Percentiles rank a stretch among this genome's conserved stretches.
Conservation (phyloP, 1,284 basidiomycete species). For the Naganishia sp. region DNA sequence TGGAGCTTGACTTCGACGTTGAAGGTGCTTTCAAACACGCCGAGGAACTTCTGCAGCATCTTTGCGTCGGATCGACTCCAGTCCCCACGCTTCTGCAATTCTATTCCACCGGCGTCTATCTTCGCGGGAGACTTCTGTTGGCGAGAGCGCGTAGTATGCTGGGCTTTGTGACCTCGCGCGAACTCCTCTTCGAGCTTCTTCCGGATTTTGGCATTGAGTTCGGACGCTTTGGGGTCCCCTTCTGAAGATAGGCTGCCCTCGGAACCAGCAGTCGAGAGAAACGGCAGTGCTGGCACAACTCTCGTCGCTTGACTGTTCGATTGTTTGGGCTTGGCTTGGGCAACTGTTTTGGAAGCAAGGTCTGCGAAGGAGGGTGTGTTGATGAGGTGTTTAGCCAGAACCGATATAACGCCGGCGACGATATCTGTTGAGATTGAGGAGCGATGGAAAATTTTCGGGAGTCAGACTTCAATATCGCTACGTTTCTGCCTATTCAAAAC, state of each 20-base stretch:
- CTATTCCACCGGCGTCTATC: background rate
- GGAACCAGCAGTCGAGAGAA: too few relatives aligned
- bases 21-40: slow-evolving; percentile 14
- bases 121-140: too few relatives aligned
- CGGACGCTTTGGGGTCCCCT: background rate
- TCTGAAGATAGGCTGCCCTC: background rate
- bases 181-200: slow-evolving; percentile 26
- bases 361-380: slow-evolving; percentile 1
- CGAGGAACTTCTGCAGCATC: slow-evolving; percentile 17
- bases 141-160: too few relatives aligned
- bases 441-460: background rate
- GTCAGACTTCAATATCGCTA: too few relatives aligned
- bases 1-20: slow-evolving; percentile 5
- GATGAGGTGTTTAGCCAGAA: slow-evolving; percentile 23
- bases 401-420: slow-evolving; percentile 12
- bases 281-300: background rate
- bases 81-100: background rate
- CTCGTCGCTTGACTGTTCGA: background rate
- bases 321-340: background rate
- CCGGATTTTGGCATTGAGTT: slow-evolving; percentile 16
- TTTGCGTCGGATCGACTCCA: slow-evolving; percentile 11
- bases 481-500: background rate
- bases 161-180: slow-evolving; percentile 1
- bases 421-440: background rate
- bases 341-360: background rate